These are phyloP conservation scores for Plectosphaerella sp. DNA, from an alignment of 2,329 filamentous ascomycete genomes.

Conservation along the genomic window DNA sequence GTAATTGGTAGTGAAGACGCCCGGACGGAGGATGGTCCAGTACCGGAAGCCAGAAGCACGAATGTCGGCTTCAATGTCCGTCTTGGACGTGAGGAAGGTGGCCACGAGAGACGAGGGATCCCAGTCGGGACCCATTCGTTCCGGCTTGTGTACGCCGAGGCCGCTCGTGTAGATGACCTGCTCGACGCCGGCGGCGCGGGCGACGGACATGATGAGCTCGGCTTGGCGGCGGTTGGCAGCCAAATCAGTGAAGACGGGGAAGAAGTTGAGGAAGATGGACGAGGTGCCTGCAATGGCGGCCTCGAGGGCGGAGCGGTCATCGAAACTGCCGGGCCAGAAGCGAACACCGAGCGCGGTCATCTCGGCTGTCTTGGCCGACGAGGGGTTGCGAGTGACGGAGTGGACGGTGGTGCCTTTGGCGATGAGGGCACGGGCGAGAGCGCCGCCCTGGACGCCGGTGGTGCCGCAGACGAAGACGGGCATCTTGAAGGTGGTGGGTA, in stretches of 20 bases:
- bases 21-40: constrained; percentile 46
- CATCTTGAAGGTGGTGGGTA: neutral
- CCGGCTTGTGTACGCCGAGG: constrained; percentile 22
- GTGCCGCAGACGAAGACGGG: constrained; percentile 31
- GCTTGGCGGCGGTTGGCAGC: constrained; percentile 22
- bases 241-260: constrained; percentile 24
- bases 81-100: constrained; percentile 31
- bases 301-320: constrained; percentile 22
- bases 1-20: constrained; percentile 48
- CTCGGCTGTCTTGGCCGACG: constrained; percentile 21
- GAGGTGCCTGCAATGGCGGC: constrained; percentile 22
- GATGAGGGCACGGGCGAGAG: constrained; percentile 27
- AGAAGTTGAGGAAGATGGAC: constrained; percentile 27
- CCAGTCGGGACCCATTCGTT: constrained; percentile 18
- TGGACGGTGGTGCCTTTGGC: constrained; percentile 19
- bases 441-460: constrained; percentile 34
- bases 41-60: constrained; percentile 27
- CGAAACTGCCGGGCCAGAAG: constrained; percentile 26
- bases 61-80: constrained; percentile 33
- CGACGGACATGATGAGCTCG: constrained; percentile 26
- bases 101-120: constrained; percentile 21
- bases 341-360: constrained; percentile 25
- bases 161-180: constrained; percentile 31
- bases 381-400: constrained; percentile 24
- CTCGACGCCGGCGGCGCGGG: constrained; percentile 28